Evolutionary conservation across 2,329 filamentous ascomycete genomes (phyloP).

Genomic region (Microdochium nivale): DNA sequence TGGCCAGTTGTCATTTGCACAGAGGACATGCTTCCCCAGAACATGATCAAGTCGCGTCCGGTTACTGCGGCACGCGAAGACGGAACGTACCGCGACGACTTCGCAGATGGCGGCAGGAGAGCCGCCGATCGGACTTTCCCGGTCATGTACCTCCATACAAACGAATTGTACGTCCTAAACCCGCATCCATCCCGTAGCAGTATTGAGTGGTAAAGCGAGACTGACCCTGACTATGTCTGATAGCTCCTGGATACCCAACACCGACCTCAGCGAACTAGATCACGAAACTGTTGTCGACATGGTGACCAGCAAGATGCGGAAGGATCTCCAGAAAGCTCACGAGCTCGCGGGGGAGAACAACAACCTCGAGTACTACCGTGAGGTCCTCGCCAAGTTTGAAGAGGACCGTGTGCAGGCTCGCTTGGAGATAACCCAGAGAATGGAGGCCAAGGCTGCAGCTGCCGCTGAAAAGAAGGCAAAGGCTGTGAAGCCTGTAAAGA

Average conservation of each 20-base stretch:
- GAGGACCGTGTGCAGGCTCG: constrained; percentile 63
- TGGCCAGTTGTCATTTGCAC: constrained; percentile 95
- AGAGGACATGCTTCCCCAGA: constrained; percentile 83
- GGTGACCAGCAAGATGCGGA: constrained; percentile 70
- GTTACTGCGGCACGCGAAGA: constrained; percentile 76
- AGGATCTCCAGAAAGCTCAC: constrained; percentile 72
- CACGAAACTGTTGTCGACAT: constrained; percentile 60
- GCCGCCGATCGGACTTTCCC: constrained; percentile 79
- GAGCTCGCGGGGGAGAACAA: constrained; percentile 70
- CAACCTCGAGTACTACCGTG: constrained; percentile 75
- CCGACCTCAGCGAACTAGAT: constrained; percentile 69
- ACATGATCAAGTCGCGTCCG: constrained; percentile 68
- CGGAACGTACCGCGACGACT: constrained; percentile 81
- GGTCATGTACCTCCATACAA: constrained; percentile 90
- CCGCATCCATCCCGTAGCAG: background rate
- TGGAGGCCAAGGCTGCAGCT: constrained; percentile 30
- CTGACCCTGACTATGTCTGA: background rate
- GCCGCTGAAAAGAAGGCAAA: constrained; percentile 25
- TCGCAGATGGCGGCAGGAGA: constrained; percentile 79
- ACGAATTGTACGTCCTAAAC: constrained; percentile 77
- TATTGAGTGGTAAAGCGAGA: background rate
- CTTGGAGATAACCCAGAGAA: constrained; percentile 48
- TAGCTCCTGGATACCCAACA: constrained; percentile 89
- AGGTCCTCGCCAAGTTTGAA: constrained; percentile 61
- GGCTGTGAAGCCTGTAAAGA: constrained; percentile 29